Conservation (phyloP, 306 rosid species). For the Vigna angularis region DNA sequence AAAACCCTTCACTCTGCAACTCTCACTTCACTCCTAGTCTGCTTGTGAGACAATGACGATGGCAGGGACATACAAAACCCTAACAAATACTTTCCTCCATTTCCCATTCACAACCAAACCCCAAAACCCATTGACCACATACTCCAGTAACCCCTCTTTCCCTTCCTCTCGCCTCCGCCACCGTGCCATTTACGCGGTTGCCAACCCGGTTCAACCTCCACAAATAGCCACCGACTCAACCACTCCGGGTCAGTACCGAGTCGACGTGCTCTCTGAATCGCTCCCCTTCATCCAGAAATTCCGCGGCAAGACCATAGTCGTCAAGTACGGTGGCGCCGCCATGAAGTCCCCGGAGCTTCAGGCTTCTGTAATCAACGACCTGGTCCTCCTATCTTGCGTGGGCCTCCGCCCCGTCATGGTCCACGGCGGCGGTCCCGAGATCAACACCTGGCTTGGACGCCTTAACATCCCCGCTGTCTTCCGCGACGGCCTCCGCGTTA, state of each 20-base stretch:
- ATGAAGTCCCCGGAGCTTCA: conserved; percentile 85
- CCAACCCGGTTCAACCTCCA: conserved; percentile 37
- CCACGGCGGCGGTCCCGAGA: conserved; percentile 98
- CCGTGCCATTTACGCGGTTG: conserved; percentile 29
- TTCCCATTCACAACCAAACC: conserved; percentile 41
- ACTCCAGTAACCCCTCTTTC: conserved; percentile 19
- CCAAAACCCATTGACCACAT: conserved; percentile 28
- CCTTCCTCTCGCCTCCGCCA: conserved; percentile 29
- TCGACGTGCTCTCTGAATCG: conserved; percentile 89
- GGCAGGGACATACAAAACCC: conserved; percentile 57
- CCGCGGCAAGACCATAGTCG: conserved; percentile 90
- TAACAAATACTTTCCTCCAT: conserved; percentile 41
- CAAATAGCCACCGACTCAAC: conserved; percentile 1
- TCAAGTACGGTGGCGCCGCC: conserved; percentile 96
- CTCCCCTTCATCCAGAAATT: conserved; percentile 96
- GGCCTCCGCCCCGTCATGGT: conserved; percentile 88
- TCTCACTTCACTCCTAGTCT: neutral
- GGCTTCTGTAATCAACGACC: conserved; percentile 90
- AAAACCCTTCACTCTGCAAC: conserved; percentile 8
- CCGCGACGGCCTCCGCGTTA: conserved; percentile 92
- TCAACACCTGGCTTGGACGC: conserved; percentile 85
- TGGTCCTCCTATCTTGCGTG: conserved; percentile 87
- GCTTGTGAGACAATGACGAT: conserved; percentile 55
- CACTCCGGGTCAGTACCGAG: conserved; percentile 77
- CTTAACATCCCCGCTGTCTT: conserved; percentile 79